These are phyloP conservation scores for Tolypocladium tropicale DNA, from an alignment of 2,329 filamentous ascomycete species.

Conservation along the genomic window DNA sequence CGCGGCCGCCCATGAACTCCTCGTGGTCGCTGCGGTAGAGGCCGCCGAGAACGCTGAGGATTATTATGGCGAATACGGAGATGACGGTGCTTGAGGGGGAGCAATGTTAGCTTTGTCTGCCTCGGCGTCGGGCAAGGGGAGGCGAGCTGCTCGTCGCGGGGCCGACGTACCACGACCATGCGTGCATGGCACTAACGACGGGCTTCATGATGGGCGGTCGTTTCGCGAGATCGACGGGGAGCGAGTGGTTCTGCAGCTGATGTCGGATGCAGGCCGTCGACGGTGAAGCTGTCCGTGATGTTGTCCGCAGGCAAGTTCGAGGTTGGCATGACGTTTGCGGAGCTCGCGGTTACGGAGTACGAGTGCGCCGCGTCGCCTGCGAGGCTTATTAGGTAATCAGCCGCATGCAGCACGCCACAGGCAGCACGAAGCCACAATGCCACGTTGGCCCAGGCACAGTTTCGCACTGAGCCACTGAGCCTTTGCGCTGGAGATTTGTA, in stretches of 20 bases:
- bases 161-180: constrained; percentile 76
- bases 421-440: neutral
- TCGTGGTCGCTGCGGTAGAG: constrained; percentile 76
- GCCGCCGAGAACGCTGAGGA: constrained; percentile 53
- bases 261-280: neutral
- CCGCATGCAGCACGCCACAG: neutral
- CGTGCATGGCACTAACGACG: constrained; percentile 81
- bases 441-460: no score
- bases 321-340: neutral
- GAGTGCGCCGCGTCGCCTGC: no score
- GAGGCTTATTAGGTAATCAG: neutral
- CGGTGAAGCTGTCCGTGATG: neutral
- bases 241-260: neutral
- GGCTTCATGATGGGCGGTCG: constrained; percentile 68
- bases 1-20: constrained; percentile 66
- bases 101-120: constrained; percentile 11
- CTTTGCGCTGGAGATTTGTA: no score
- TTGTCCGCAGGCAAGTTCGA: neutral
- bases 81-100: constrained; percentile 55
- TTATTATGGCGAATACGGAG: constrained; percentile 53
- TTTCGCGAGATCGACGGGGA: neutral
- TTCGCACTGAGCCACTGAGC: no score
- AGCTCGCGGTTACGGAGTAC: neutral
- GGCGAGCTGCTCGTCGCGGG: neutral
- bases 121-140: neutral